Base-by-base conservation (phyloP, 2,329 filamentous ascomycete species). In the Epicoccum sorghinum region DNA sequence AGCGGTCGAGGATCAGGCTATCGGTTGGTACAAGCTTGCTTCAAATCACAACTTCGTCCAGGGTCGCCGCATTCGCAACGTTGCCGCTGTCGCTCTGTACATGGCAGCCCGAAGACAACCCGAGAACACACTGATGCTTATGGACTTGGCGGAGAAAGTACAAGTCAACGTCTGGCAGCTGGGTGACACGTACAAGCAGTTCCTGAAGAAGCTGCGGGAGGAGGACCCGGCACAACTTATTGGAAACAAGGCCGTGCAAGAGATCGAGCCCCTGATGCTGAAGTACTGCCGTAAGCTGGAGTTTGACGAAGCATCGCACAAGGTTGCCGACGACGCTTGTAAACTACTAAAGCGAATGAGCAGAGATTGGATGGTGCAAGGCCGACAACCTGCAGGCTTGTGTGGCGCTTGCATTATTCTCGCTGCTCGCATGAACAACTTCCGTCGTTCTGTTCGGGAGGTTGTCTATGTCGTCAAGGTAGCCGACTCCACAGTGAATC, bases 401-500 rank as follows among this genome's bases (percentile, higher is more conserved):
- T 97, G 93, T 73, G 95, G 95, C 58, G 95, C 95, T 10, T 96
- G 93, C 62, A 83, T 99, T 42, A 90, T 99, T 57, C 88, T 99
- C 73, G 95, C 95, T 6, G 93, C 95, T 7, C 89, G 95, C 47
- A 98, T 98, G 89, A 96, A 97, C 82, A 98, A 98, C 75, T 99
- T 96, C 71, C 89, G 93, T 39, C 88, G 95, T 14, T 96, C 92
- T 0, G 87, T 96, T 10, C 86, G 92, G 27, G 95, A 99, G 75
- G 90, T 99, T 7, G 93, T 98, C n/a, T 98, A 96, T 72, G 90
- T 97, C 33, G 93, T 97, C 72, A 98, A 97, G 72, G 93, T 98
- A 45, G 96, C 93, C 37, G 96, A 96, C 61, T 85, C 91, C 57
- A 99, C 95, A 7, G 91, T 99, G 56, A 89, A 92, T 68, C 91